Base-by-base conservation (phyloP, 495 filamentous ascomycete species). In the Penicillium flavigenum region DNA sequence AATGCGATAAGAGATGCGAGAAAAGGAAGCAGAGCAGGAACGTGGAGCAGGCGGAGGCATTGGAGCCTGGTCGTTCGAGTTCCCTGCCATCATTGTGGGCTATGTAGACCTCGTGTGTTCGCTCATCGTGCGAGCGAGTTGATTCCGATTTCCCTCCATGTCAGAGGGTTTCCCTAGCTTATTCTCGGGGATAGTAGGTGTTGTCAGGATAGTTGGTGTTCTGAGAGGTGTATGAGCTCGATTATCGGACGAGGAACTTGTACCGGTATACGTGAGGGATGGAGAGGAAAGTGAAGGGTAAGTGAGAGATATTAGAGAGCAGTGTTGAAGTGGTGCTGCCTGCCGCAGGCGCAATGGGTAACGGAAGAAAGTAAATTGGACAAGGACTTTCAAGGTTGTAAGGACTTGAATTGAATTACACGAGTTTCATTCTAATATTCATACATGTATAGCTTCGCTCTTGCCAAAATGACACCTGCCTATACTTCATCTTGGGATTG, bases 391-490 rank as follows among this genome's bases (percentile, higher is more conserved):
- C n/a, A n/a, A n/a, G n/a, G n/a, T n/a, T n/a, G 16, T 24, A 43
- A 43, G 19, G 41, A 43, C 8, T 22, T 43, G 41, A 43, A 43
- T 20, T 43, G n/a, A n/a, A n/a, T n/a, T n/a, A n/a, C n/a, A n/a
- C 3, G 1, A 20, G 4, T 43, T 12, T 2, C 17, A 43, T 22
- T 43, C 9, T 43, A 43, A 43, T 8, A 26, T 26, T 5, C 24
- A 42, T 42, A 42, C 12, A 26, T 46, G 7, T 29, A 46, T 46
- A 27, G 44, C 24, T 27, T 46, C 44, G 22, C 22, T 46, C 44
- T 46, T 46, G 24, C 22, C 44, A 46, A 27, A 46, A 46, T 46
- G 44, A 24, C 22, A 46, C 20, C 14, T 46, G 44, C 44, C 24
- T 29, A 7, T 46, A 46, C 44, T 17, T 5, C 7, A 27, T 46